Evolutionary conservation across 495 filamentous ascomycete genomes (phyloP), one percentile per base, ranked within the genome.

Genomic region (Evernia prunastri): DNA sequence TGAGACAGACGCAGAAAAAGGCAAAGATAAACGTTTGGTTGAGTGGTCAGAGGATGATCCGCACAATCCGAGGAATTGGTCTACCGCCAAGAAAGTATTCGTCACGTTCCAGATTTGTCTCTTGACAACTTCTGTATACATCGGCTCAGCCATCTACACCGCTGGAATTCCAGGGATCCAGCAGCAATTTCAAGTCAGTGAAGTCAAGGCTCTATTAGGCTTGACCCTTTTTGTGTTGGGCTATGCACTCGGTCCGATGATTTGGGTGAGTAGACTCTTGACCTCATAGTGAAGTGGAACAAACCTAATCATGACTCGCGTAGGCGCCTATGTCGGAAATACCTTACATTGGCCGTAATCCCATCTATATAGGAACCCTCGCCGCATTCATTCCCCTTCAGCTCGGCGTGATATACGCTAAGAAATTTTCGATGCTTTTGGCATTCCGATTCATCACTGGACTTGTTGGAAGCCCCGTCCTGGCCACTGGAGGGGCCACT

Each of bases 61-160:
- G 3, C 33, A 77, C 69, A 80, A 77, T 29, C 78, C 78, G 9
- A 58, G 70, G 53, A 78, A 78, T 49, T 80, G 78, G 78, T 74
- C 69, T 4, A 56, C 53, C 0, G 59, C 59, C 39, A 81, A 80
- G 67, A 79, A 77, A 53, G 61, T 73, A 45, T 79, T 80, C 56
- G 77, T 81, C 18, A 79, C 76, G 12, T 72, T 68, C 0, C 76
- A 80, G 60, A 73, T 77, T 6, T 77, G 71, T 68, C 65, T 66
- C 23, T 62, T 70, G 2, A 68, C 53, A 23, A 33, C 56, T 3
- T 70, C 70, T 3, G 70, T 74, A 43, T 77, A 78, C 56, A 75
- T 75, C 61, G 68, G 68, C 6, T 73, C 74, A 4, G 70, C 61
- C 20, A 66, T 77, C 45, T 79, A 75, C 74, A 40, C 61, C 36